phyloP scores from a whole-genome alignment of 2,329 filamentous ascomycete species.

The Cladosporium sp. region DNA sequence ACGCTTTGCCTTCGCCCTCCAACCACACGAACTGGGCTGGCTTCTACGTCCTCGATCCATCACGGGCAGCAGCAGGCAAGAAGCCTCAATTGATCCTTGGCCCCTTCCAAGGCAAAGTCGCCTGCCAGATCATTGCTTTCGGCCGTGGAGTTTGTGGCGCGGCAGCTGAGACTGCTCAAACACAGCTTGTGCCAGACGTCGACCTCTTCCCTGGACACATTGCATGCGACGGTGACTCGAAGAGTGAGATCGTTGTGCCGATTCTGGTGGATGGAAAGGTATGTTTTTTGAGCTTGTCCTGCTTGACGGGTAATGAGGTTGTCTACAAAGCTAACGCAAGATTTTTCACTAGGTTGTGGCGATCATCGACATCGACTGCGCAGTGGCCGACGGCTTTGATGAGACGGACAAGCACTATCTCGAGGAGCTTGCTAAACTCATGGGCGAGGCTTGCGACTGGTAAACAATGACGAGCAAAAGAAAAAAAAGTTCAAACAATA shows the following conservation, averaged over 20 bases:
- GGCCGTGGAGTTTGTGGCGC: slow-evolving; percentile 74
- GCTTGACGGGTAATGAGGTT: neutral
- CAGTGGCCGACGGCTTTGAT: slow-evolving; percentile 67
- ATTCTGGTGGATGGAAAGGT: slow-evolving; percentile 58
- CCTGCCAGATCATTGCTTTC: slow-evolving; percentile 76
- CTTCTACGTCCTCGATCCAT: slow-evolving; percentile 70
- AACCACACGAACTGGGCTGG: slow-evolving; percentile 77
- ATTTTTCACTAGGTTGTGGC: slow-evolving; percentile 57
- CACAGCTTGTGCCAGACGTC: slow-evolving; percentile 69
- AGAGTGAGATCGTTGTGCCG: slow-evolving; percentile 81
- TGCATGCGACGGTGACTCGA: slow-evolving; percentile 74
- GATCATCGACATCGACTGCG: slow-evolving; percentile 81
- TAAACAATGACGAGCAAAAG: slow-evolving; percentile 17
- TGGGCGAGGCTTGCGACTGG: slow-evolving; percentile 68
- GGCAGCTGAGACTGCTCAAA: slow-evolving; percentile 62
- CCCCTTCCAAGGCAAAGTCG: slow-evolving; percentile 75
- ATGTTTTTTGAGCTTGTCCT: slow-evolving; percentile 23
- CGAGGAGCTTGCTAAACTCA: slow-evolving; percentile 64
- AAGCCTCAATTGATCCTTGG: slow-evolving; percentile 67
- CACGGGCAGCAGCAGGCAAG: slow-evolving; percentile 18
- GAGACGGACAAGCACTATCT: slow-evolving; percentile 65
- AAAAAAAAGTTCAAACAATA: neutral
- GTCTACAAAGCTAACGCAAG: neutral
- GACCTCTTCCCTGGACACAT: slow-evolving; percentile 78
- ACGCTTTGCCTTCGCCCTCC: slow-evolving; percentile 68